Base-by-base conservation (phyloP, 1,284 basidiomycete genomes). In the Microbotryum saponariae region DNA sequence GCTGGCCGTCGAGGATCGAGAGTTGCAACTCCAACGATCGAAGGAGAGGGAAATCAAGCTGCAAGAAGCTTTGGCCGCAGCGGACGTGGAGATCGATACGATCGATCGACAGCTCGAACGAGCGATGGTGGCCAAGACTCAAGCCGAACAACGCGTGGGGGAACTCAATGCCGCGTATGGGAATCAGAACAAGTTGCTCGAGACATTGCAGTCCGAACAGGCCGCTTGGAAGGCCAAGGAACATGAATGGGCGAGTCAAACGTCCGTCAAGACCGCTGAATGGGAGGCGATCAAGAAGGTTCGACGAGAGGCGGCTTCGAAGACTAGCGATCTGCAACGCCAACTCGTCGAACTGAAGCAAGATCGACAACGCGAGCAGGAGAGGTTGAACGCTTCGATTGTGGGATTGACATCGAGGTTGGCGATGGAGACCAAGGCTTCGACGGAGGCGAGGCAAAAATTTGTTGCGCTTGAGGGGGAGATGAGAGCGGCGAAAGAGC, bases 91-190 rank as follows among this genome's bases (percentile, higher is more conserved):
- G 71, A 80, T 97, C 52, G 89, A 92, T 60, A 81, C 84, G 6
- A 79, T 96, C 21, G 91, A 93, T 71, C 85, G 84, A 10, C 89
- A 96, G 72, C 82, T 96, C 10, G 89, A 92, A 63, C 83, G 87
- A 6, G 87, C 87, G 0, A 79, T 90, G 73, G 79, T 83, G 63
- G 79, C 85, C 59, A 62, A 61, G 29, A 54, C 45, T 27, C 46
- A 59, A 3, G 52, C 56, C 50, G 64, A 69, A 1, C 56, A 47
- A 10, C 60, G 62, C 4, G 54, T 67, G 18, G 66, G 47, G 3
- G 59, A 66, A 21, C 61, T 72, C n/a, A 53, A 60, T 59, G 59
- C 61, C 29, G 62, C 68, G 20, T 63, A 68, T 55, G 61, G 48
- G 37, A 63, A 67, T 27, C 63, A 69, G 55, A 64, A 60, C 51